Base-by-base conservation (phyloP, 805 yeast genomes). In the Schwanniomyces polymorphus region DNA sequence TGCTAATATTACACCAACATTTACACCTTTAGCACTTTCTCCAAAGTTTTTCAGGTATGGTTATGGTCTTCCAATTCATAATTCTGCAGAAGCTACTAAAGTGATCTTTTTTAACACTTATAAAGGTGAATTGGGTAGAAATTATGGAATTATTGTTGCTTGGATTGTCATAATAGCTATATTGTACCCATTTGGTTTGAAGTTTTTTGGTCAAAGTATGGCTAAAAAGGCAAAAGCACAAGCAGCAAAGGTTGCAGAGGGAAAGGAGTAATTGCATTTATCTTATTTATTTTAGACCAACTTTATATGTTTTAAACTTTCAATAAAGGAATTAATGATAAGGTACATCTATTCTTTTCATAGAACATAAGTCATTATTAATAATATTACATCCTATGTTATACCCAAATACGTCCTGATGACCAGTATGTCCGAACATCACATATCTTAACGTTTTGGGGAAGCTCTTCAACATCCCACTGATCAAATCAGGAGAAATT, bases 1-100 rank as follows among this genome's bases (percentile, higher is more conserved):
- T 48, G 39, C 75, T 27, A 88, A 88, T 59, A 81, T 86, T 43
- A 69, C 91, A 1, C 84, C 91, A 18, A 80, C 90, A 0, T 85
- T 86, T 51, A 63, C 70, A 2, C 72, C 75, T 1, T 50, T 68
- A 33, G 67, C 53, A 5, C 54, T 70, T 28, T 46, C 53, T 18
- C 71, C 75, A 0, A 54, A 55, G 8, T 60, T 70, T 38, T 67
- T 56, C 47, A 56, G 64, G 38, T 68, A 59, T 46, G 75, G 74
- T 1, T 68, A 70, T 50, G 71, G 69, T 10, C 45, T 67, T 70
- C 94, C 94, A 5, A 75, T 86, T 44, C 84, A 84, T 56, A 84
- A 85, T 53, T 78, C 86, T 0, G 75, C 76, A 44, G 89, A 82
- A 54, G 75, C 81, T 26, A 75, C 75, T 57, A 82, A 82, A 59